Evolutionary conservation across 2,329 filamentous ascomycete species (phyloP).

Genomic region (Aspergillus pseudonomiae): DNA sequence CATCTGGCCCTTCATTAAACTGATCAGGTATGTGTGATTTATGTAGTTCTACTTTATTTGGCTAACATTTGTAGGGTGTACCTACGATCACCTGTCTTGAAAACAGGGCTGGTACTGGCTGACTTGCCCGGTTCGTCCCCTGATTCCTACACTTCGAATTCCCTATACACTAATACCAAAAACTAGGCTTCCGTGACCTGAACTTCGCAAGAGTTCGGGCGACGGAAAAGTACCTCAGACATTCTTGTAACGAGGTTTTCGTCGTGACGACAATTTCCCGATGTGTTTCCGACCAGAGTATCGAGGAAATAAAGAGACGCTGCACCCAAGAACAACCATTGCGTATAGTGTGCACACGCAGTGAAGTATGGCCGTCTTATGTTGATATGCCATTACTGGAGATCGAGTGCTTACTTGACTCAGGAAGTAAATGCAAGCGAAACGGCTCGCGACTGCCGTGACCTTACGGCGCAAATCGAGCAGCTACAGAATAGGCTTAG

Average conservation of each 20-base stretch:
- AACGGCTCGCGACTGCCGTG: constrained; percentile 4
- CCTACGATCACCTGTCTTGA: constrained; percentile 20
- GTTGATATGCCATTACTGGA: neutral
- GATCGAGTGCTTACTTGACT: neutral
- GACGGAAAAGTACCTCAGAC: constrained; percentile 24
- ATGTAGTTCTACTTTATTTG: neutral
- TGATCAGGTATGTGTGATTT: constrained; percentile 19
- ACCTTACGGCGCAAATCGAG: neutral
- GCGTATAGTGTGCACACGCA: constrained; percentile 25
- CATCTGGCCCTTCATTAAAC: constrained; percentile 28
- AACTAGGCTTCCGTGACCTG: constrained; percentile 24
- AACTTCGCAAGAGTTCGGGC: constrained; percentile 24
- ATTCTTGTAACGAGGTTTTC: constrained; percentile 27
- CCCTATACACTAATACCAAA: neutral
- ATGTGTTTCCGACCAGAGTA: constrained; percentile 21
- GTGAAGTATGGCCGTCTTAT: constrained; percentile 14
- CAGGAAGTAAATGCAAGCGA: constrained; percentile 19
- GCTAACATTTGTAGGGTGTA: constrained; percentile 20
- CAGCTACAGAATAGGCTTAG: constrained; percentile 1
- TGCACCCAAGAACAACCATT: constrained; percentile 11
- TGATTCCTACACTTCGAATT: neutral
- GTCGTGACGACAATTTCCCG: constrained; percentile 24
- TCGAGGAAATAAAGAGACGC: constrained; percentile 16
- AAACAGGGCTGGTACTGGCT: constrained; percentile 24
- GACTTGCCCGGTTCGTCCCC: constrained; percentile 24